phyloP scores from a whole-genome alignment of 345 rosid species.

The Melastoma malabathricum region DNA sequence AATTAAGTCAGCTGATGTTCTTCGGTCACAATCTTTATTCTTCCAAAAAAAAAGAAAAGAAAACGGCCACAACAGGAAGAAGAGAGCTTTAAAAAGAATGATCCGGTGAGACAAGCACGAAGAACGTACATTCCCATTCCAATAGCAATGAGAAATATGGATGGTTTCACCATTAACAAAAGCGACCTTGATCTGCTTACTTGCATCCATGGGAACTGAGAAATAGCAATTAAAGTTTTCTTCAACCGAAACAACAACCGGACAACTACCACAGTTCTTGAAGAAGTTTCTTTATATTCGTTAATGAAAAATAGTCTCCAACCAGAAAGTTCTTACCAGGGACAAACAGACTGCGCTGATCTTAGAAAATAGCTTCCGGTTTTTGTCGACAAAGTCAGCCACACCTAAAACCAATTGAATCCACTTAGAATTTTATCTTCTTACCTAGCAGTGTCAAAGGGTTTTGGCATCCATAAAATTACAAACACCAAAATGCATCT shows the following conservation, averaged over 20 bases:
- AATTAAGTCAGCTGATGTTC: too few relatives aligned
- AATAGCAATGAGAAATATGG: conserved; percentile 11
- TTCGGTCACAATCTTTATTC: too few relatives aligned
- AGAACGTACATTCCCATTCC: conserved; percentile 19
- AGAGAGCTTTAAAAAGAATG: background rate
- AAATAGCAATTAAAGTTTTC: too few relatives aligned
- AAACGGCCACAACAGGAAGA: background rate
- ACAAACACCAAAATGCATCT: too few relatives aligned
- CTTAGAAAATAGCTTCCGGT: conserved; percentile 50
- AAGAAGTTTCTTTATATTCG: too few relatives aligned
- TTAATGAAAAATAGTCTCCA: too few relatives aligned
- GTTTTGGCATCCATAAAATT: too few relatives aligned
- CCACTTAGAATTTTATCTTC: too few relatives aligned
- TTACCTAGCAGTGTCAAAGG: too few relatives aligned
- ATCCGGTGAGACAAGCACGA: too few relatives aligned
- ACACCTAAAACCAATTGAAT: conserved; percentile 31
- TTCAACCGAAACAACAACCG: too few relatives aligned
- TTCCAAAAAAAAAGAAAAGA: background rate
- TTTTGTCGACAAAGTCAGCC: conserved; percentile 54
- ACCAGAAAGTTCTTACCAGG: conserved; percentile 27
- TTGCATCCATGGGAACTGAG: conserved; percentile 23
- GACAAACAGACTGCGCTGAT: conserved; percentile 58
- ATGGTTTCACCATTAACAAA: conserved; percentile 17
- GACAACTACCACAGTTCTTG: too few relatives aligned
- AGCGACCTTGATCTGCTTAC: conserved; percentile 17